Percentiles rank a stretch among this genome's conserved stretches.
These are phyloP conservation scores for Kernera saxatilis DNA, from an alignment of 345 rosid genomes.

Conservation along the genomic window DNA sequence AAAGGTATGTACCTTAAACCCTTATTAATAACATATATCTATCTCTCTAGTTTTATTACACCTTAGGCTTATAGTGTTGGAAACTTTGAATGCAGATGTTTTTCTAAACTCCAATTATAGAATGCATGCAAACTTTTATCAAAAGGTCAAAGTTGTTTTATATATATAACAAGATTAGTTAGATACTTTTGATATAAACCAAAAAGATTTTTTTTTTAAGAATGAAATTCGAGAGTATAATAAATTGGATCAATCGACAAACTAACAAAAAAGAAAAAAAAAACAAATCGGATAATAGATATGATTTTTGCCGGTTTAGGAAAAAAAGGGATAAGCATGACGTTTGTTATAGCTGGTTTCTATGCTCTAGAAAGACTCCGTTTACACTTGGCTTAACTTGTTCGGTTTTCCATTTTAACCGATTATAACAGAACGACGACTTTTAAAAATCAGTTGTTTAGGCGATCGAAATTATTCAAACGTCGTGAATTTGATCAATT, in stretches of 20 bases:
- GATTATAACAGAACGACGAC: not conserved
- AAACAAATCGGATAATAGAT: not conserved
- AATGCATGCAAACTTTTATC: not conserved
- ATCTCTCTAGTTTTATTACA: not conserved
- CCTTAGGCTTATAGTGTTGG: not conserved
- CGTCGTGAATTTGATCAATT: not conserved
- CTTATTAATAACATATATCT: not conserved
- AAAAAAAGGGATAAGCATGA: not conserved
- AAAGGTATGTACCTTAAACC: constrained; percentile 31
- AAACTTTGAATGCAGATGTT: not conserved
- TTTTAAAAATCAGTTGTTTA: not conserved
- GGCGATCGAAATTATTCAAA: not conserved
- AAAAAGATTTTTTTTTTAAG: not conserved
- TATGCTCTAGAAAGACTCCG: not conserved
- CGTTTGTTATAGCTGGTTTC: not conserved
- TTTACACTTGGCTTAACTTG: not conserved
- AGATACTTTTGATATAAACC: not conserved
- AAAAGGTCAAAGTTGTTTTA: not conserved
- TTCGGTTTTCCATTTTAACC: not conserved
- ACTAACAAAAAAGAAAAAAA: no score
- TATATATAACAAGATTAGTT: not conserved
- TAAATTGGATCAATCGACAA: not conserved
- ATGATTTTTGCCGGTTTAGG: not conserved
- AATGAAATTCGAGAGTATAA: not conserved
- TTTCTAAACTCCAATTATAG: not conserved